Base-by-base conservation (phyloP, 2,329 filamentous ascomycete genomes). In the Botrytis sinoallii region DNA sequence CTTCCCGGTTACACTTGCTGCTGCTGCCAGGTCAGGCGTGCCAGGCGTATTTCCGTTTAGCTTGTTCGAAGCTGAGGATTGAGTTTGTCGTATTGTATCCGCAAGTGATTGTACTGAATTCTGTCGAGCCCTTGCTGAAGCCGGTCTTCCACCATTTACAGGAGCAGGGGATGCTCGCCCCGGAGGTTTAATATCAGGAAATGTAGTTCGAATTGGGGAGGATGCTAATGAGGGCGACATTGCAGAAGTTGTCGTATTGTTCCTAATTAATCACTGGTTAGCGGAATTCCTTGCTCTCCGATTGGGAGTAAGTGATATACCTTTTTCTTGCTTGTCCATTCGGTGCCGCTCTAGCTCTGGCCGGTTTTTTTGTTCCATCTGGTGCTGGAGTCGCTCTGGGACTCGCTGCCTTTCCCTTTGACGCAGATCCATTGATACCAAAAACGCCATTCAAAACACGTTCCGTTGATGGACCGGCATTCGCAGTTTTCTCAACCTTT, bases 261-360 rank as follows among this genome's bases (percentile, higher is more conserved):
- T 85, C 79, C 84, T 84, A 78, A 65, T 73, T 55, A 40, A 25
- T 25, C 57, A n/a, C 57, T 16, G 61, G 70, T 80, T 65, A 80
- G 76, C 59, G 76, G 55, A 65, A 66, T 67, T 60, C 44, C 10
- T 38, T 5, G 38, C 40, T 57, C 10, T 22, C 16, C 25, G 10
- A 71, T 59, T n/a, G 65, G 48, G 7, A 4, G 46, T 32, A 40
- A 40, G 20, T 46, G n/a, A 74, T 86, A 79, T 86, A 93, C 92
- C 90, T 95, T 95, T 82, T 97, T 84, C 95, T 95, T 44, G 89
- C 82, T 77, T 90, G 89, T n/a, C 89, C 87, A 77, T 93, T 93
- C 6, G 89, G 88, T 2, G 89, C 74, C 84, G 89, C 74, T 87
- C 85, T 76, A 84, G 92, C 86, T 87, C 95, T 83, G 83, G 89